Conservation (phyloP, 495 filamentous ascomycete genomes). For the Apodospora peruviana region DNA sequence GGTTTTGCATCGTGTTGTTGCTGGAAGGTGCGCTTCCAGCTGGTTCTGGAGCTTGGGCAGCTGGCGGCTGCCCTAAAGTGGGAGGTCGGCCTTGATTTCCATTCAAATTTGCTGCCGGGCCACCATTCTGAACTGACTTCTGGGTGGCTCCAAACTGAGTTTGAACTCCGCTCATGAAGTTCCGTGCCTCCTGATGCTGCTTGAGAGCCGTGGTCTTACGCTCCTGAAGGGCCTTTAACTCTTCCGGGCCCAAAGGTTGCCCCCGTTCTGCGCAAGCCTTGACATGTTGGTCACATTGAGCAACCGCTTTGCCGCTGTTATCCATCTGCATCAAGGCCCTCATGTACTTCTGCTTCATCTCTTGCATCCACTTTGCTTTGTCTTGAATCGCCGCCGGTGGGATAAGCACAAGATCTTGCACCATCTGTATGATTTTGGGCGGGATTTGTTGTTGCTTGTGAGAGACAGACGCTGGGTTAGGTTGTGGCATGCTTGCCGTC, state of each 20-base stretch:
- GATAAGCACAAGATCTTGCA: conserved; percentile 30
- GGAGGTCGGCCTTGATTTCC: conserved; percentile 13
- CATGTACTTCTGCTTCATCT: background rate
- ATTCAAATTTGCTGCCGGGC: background rate
- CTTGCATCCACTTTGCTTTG: conserved; percentile 24
- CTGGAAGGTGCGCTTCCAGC: conserved; percentile 1
- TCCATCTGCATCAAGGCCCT: background rate
- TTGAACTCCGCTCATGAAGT: conserved; percentile 27
- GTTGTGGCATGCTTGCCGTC: background rate
- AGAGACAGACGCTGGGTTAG: background rate
- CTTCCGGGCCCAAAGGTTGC: conserved; percentile 23
- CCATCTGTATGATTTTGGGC: conserved; percentile 29
- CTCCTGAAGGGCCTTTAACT: conserved; percentile 26
- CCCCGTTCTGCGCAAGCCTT: conserved; percentile 31
- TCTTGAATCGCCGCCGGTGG: conserved; percentile 15
- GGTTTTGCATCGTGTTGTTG: conserved; percentile 20
- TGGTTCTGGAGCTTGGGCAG: background rate
- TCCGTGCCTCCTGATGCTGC: conserved; percentile 23
- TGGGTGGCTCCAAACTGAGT: conserved; percentile 20
- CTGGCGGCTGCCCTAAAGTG: conserved; percentile 2
- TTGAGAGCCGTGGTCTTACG: conserved; percentile 27
- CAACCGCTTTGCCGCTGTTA: background rate
- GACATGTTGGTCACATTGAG: conserved; percentile 2
- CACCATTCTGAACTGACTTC: conserved; percentile 16
- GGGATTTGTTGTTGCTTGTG: conserved; percentile 18